A percentile compares a stretch with the other conserved stretches of the same genome.
Conservation (phyloP, 2,329 filamentous ascomycete genomes). For the Fusarium sororula region DNA sequence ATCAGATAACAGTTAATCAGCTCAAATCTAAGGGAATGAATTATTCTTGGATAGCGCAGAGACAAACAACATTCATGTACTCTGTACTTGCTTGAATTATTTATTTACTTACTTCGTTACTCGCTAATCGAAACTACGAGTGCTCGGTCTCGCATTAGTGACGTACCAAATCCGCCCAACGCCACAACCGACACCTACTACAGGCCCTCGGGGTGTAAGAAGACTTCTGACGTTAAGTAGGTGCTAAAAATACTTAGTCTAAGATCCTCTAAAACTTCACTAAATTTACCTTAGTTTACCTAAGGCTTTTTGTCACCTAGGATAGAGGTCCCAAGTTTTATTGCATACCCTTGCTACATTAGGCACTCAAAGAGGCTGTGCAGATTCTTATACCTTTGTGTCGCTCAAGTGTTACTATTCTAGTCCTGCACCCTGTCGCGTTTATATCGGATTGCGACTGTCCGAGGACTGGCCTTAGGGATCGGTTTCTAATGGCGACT, state of each 20-base stretch:
- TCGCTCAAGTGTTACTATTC: constrained; percentile 25
- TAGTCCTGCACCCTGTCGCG: constrained; percentile 1
- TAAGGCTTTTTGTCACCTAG: no score
- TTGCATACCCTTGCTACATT: no score
- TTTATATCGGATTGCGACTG: constrained; percentile 9
- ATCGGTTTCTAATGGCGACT: constrained; percentile 14
- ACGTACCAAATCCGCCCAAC: constrained; percentile 20
- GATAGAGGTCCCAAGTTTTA: no score
- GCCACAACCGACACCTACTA: constrained; percentile 27
- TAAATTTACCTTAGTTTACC: no score
- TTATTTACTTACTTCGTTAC: not conserved
- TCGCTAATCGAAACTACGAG: not conserved
- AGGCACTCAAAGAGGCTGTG: constrained; percentile 31
- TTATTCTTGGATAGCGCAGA: not conserved
- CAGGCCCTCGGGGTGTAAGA: no score
- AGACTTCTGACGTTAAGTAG: no score
- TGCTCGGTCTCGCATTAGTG: not conserved
- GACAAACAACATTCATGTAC: not conserved
- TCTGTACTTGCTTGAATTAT: not conserved
- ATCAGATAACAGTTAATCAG: not conserved
- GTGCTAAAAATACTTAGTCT: no score
- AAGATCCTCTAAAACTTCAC: no score
- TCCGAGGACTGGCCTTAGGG: constrained; percentile 7
- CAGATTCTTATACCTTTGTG: not conserved
- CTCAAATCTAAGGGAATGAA: not conserved